A percentile compares a stretch with the other conserved stretches of the same genome.
Conservation (phyloP, 768 basidiomycete genomes). For the Boletus eberwhitei region DNA sequence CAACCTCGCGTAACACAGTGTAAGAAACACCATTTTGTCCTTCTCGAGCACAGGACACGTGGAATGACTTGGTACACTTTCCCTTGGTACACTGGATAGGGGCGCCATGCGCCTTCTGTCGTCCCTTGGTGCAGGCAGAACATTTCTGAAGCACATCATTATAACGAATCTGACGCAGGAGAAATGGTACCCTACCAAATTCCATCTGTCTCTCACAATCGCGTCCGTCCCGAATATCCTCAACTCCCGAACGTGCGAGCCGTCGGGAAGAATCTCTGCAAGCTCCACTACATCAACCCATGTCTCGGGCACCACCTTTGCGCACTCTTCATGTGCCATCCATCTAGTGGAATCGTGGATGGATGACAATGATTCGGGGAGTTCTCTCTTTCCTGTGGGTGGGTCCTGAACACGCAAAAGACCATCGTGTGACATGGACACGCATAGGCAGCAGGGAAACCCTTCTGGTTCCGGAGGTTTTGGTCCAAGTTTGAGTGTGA, state of each 20-base stretch:
- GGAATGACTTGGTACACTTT: constrained; percentile 91
- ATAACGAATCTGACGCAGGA: neutral
- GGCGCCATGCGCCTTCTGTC: constrained; percentile 67
- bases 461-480: constrained; percentile 51
- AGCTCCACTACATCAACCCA: constrained; percentile 76
- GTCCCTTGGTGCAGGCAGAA: constrained; percentile 70
- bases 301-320: constrained; percentile 82
- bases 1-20: constrained; percentile 60
- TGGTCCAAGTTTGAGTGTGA: constrained; percentile 69
- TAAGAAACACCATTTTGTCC: constrained; percentile 54
- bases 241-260: constrained; percentile 38
- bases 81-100: constrained; percentile 93
- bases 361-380: constrained; percentile 36
- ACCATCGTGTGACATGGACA: constrained; percentile 49
- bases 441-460: constrained; percentile 70
- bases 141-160: constrained; percentile 69
- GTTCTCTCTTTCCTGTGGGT: constrained; percentile 53
- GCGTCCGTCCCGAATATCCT: constrained; percentile 82
- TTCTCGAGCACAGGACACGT: constrained; percentile 82
- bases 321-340: constrained; percentile 82
- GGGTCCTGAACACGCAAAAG: constrained; percentile 68
- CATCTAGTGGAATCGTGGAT: constrained; percentile 39
- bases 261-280: constrained; percentile 28
- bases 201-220: constrained; percentile 92
- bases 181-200: constrained; percentile 55